Percentiles rank a stretch among this genome's conserved stretches.
Evolutionary conservation across 495 filamentous ascomycete species (phyloP).

Genomic region (Aspergillus conjunctus): DNA sequence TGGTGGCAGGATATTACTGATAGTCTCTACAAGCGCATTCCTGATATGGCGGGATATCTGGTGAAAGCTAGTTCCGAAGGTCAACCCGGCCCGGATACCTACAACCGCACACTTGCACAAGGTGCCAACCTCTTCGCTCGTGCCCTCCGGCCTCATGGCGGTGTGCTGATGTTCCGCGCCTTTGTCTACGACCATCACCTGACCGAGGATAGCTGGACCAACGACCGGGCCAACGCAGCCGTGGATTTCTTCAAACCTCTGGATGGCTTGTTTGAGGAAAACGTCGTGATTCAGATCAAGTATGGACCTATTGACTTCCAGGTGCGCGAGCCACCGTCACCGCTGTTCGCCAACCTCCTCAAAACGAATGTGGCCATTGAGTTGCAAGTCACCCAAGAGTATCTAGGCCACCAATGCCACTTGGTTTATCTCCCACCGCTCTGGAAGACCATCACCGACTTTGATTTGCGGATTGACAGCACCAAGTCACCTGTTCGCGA

Average conservation of each 20-base stretch:
- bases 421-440: constrained; percentile 66
- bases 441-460: constrained; percentile 68
- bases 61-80: constrained; percentile 77
- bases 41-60: constrained; percentile 69
- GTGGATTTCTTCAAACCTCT: constrained; percentile 67
- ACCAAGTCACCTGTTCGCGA: constrained; percentile 55
- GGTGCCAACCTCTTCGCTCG: constrained; percentile 72
- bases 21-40: constrained; percentile 59
- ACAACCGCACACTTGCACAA: constrained; percentile 68
- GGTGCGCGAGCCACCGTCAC: constrained; percentile 69
- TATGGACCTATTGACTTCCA: constrained; percentile 78
- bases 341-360: constrained; percentile 64
- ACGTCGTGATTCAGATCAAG: constrained; percentile 74
- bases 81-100: constrained; percentile 68
- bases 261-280: constrained; percentile 67
- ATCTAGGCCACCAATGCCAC: constrained; percentile 71
- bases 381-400: constrained; percentile 68
- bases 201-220: constrained; percentile 61
- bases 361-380: constrained; percentile 65
- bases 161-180: constrained; percentile 70
- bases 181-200: constrained; percentile 69
- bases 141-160: constrained; percentile 61
- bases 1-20: constrained; percentile 65
- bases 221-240: constrained; percentile 69
- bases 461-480: constrained; percentile 63